Conservation (phyloP, 139 green algal genomes). For the Microglena sp. region DNA sequence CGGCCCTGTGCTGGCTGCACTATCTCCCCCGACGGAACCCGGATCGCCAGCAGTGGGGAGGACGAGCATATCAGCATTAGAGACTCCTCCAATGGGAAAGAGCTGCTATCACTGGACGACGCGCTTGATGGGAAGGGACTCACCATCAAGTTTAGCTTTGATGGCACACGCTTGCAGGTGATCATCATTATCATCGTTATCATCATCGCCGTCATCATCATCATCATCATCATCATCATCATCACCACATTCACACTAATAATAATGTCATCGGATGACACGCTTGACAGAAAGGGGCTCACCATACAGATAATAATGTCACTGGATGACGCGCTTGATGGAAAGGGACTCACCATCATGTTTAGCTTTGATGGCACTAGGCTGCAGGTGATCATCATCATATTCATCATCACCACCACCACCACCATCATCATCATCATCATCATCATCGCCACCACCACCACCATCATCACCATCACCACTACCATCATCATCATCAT, state of each 20-base stretch:
- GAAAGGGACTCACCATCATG: conserved; percentile 6
- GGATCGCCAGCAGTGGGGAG: conserved; percentile 15
- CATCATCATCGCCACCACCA: too few relatives aligned
- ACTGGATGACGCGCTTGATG: conserved; percentile 13
- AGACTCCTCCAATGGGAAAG: conserved; percentile 12
- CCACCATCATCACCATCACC: too few relatives aligned
- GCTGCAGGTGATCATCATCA: conserved; percentile 24
- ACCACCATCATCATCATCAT: too few relatives aligned
- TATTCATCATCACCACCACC: too few relatives aligned
- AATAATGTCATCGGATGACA: background rate
- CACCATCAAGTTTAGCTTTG: conserved; percentile 35
- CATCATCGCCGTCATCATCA: too few relatives aligned
- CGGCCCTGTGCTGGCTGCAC: conserved; percentile 22
- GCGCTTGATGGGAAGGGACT: conserved; percentile 5
- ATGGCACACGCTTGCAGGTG: conserved; percentile 25
- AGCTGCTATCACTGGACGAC: conserved; percentile 5
- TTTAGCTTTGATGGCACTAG: conserved; percentile 29
- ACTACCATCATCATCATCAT: too few relatives aligned
- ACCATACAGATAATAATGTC: too few relatives aligned
- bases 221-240: too few relatives aligned
- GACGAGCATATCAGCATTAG: conserved; percentile 31
- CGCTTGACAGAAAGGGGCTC: conserved; percentile 3
- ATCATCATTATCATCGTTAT: too few relatives aligned
- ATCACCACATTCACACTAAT: too few relatives aligned
- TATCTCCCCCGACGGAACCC: conserved; percentile 22